These are phyloP conservation scores for Toxicodendron radicans DNA, from an alignment of 345 rosid species.

Conservation along the genomic window DNA sequence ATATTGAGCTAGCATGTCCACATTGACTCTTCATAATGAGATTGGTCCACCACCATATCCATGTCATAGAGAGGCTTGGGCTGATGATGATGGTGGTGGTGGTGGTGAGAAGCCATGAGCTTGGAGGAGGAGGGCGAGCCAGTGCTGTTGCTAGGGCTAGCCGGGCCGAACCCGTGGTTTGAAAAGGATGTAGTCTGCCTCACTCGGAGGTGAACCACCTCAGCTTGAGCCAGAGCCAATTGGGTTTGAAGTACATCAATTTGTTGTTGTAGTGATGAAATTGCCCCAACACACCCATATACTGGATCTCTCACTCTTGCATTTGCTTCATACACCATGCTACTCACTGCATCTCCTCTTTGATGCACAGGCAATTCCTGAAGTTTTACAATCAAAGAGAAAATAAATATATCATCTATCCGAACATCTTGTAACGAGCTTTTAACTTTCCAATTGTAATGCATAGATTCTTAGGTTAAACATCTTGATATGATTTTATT, in stretches of 20 bases:
- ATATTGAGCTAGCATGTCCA: constrained; percentile 53
- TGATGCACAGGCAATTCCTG: constrained; percentile 80
- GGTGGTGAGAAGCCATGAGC: constrained; percentile 44
- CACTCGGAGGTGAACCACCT: constrained; percentile 77
- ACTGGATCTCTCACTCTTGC: constrained; percentile 96
- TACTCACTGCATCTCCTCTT: constrained; percentile 85
- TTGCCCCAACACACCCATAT: constrained; percentile 92
- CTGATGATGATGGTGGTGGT: neutral
- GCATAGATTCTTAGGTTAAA: too few relatives aligned
- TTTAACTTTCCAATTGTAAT: too few relatives aligned
- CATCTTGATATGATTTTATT: too few relatives aligned
- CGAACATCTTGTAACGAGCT: too few relatives aligned
- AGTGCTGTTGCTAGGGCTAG: constrained; percentile 54
- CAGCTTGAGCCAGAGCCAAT: constrained; percentile 86
- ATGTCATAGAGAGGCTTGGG: constrained; percentile 56
- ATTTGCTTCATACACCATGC: constrained; percentile 93
- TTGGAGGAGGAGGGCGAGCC: constrained; percentile 64
- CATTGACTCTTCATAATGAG: constrained; percentile 62
- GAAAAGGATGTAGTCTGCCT: constrained; percentile 39
- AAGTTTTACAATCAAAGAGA: neutral
- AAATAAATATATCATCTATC: too few relatives aligned
- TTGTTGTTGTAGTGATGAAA: constrained; percentile 83
- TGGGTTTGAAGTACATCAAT: constrained; percentile 82
- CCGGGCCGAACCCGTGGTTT: constrained; percentile 41
- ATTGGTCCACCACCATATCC: constrained; percentile 64